A percentile compares a stretch with the other conserved stretches of the same genome.
Conservation (phyloP, 2,329 filamentous ascomycete genomes). For the Cladosporium sp. region DNA sequence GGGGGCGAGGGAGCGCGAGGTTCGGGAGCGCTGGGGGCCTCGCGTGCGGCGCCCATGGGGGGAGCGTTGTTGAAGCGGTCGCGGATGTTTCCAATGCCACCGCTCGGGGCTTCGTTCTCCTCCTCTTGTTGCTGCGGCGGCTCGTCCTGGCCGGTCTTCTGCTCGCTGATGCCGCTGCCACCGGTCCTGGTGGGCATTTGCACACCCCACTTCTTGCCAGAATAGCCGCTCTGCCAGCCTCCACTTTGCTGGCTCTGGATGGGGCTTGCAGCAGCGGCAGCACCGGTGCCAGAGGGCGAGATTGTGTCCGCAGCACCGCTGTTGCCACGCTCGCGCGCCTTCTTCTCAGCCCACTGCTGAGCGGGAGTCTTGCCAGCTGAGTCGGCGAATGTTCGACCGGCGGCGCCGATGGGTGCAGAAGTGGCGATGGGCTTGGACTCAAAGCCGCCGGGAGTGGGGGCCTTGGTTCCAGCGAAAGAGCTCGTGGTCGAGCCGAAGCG, state of each 20-base stretch:
- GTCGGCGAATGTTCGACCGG: conserved; percentile 90
- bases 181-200: conserved; percentile 70
- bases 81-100: conserved; percentile 66
- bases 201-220: conserved; percentile 81
- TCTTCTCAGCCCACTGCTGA: conserved; percentile 96
- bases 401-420: conserved; percentile 63
- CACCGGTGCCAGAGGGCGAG: conserved; percentile 31
- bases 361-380: conserved; percentile 93
- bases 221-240: conserved; percentile 88
- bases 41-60: conserved; percentile 51
- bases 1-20: conserved; percentile 45
- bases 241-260: conserved; percentile 66
- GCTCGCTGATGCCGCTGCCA: conserved; percentile 51
- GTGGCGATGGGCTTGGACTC: conserved; percentile 53
- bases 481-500: conserved; percentile 68
- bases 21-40: conserved; percentile 37
- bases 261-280: conserved; percentile 39
- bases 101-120: conserved; percentile 50
- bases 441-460: conserved; percentile 68
- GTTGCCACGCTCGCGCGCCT: conserved; percentile 66
- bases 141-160: conserved; percentile 57
- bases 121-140: conserved; percentile 37
- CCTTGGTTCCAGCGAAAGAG: conserved; percentile 80
- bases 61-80: conserved; percentile 73
- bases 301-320: conserved; percentile 47